Base-by-base conservation (phyloP, 1,284 basidiomycete genomes). In the Sporisorium sorghi region DNA sequence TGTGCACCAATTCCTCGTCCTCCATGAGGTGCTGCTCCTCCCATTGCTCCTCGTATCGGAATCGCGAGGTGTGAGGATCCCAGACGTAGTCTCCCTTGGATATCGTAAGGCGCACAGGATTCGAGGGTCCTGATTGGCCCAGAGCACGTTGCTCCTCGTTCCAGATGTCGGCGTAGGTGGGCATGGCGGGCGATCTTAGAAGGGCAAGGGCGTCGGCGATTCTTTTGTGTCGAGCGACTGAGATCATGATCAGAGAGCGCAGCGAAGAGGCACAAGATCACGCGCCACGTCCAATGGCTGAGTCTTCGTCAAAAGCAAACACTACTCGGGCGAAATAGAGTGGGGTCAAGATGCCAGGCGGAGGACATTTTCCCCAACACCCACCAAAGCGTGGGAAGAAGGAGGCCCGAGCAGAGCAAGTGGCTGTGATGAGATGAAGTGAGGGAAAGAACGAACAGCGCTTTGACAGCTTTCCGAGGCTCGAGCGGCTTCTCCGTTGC, bases 11-110 rank as follows among this genome's bases (percentile, higher is more conserved):
- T 15, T 68, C 56, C n/a, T 73, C 68, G 24, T 60, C 48, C 10
- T 76, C 69, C 73, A 76, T 76, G 26, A 76, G 62, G n/a, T 76
- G 62, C 24, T 76, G 70, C 43, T 73, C 66, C 37, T 73, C 61
- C 73, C 73, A 76, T 21, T 55, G 37, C 51, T 76, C 73, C 10
- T 65, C 70, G 39, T 76, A 76, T 21, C 37, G 56, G 21, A 61
- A 73, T 26, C 58, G 52, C 12, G 23, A 21, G 0, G 30, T 21
- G 1, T 56, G 35, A 12, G 64, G 33, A 52, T 73, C 70, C 53
- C 52, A 59, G 17, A 69, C 59, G 42, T 73, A 76, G 35, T 73
- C 73, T 14, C 73, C 73, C 24, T 72, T 76, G 10, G 58, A 65
- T 15, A 76, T 76, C 28, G 70, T 76, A 28, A 73, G 61, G 32